These are phyloP conservation scores for Cryptococcus wingfieldii DNA, from an alignment of 1,284 basidiomycete species.

Conservation along the genomic window DNA sequence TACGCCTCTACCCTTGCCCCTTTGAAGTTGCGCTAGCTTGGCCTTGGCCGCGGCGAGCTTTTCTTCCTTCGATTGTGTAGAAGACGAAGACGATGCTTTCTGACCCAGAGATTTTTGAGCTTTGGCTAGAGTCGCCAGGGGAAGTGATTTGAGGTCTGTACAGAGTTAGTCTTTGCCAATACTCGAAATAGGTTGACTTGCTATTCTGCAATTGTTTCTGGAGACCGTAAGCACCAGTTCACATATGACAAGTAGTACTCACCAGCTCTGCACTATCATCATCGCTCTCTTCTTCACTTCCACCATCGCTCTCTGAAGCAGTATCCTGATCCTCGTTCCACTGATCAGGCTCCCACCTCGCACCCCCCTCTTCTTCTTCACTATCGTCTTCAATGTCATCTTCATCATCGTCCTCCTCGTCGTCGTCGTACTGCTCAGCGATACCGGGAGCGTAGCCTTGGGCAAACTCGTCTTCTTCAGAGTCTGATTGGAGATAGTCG, in stretches of 20 bases:
- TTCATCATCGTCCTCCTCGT: conserved; percentile 40
- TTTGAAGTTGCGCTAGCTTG: conserved; percentile 38
- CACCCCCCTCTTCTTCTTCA: conserved; percentile 33
- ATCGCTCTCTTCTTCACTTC: conserved; percentile 21
- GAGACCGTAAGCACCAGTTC: background rate
- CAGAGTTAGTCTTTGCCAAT: background rate
- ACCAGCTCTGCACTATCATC: conserved; percentile 21
- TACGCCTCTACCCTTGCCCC: conserved; percentile 37
- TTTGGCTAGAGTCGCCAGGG: conserved; percentile 28
- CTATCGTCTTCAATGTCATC: conserved; percentile 52
- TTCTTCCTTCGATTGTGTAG: conserved; percentile 9
- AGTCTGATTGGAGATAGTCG: conserved; percentile 36
- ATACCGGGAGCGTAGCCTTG: conserved; percentile 32
- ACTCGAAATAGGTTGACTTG: conserved; percentile 1
- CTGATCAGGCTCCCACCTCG: conserved; percentile 42
- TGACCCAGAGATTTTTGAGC: conserved; percentile 23
- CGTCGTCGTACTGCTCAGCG: background rate
- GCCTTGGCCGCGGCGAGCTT: conserved; percentile 34
- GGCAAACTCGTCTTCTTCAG: conserved; percentile 45
- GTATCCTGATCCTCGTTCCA: conserved; percentile 30
- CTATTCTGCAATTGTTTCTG: conserved; percentile 17
- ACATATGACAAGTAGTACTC: conserved; percentile 1
- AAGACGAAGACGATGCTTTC: conserved; percentile 7
- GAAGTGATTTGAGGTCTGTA: conserved; percentile 23
- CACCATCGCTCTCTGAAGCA: conserved; percentile 12